Evolutionary conservation across 2,329 filamentous ascomycete species (phyloP), one percentile per base, ranked within the genome.

Genomic region (Bipolaris sorokiniana): DNA sequence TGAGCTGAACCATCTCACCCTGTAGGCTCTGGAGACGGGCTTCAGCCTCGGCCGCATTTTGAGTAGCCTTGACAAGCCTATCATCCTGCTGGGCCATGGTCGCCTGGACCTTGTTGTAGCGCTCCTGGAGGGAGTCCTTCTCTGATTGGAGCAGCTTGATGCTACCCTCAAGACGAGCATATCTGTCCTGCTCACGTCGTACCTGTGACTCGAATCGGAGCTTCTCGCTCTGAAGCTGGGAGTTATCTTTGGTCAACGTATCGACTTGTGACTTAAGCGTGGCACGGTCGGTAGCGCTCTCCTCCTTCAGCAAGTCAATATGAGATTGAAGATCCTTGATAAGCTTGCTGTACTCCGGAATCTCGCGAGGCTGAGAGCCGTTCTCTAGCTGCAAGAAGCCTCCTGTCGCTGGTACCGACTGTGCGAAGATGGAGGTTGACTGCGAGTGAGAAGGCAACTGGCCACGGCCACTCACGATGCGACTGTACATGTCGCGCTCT

Each of bases 401-500:
- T n/a, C 52, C 56, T 10, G 34, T 45, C 9, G 56, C 56, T 10
- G 59, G 59, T 34, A 68, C 66, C 0, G 67, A 68, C n/a, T 66
- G 63, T 7, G 60, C 67, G 50, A 69, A 69, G 3, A 55, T 49
- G 9, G 63, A 64, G 10, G 54, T 61, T 7, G 49, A 48, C 28
- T 69, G 64, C 15, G 62, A 54, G 28, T 61, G 58, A 18, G 71
- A 82, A 74, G 78, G 88, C 76, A 84, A 56, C 56, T 87, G 84
- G 16, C 87, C 86, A 56, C 87, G 84, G 61, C 95, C 90, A 65
- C 94, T 90, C 28, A 97, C 85, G 81, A 98, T 93, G 50, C 93
- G 92, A 20, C 94, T 88, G 88, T 97, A 98, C 86, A 97, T 97
- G 73, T 99, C 94, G 61, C 95, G 89, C 79, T 99, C 95, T 68